phyloP scores from a whole-genome alignment of 2,329 filamentous ascomycete species.

The Colletotrichum lini region DNA sequence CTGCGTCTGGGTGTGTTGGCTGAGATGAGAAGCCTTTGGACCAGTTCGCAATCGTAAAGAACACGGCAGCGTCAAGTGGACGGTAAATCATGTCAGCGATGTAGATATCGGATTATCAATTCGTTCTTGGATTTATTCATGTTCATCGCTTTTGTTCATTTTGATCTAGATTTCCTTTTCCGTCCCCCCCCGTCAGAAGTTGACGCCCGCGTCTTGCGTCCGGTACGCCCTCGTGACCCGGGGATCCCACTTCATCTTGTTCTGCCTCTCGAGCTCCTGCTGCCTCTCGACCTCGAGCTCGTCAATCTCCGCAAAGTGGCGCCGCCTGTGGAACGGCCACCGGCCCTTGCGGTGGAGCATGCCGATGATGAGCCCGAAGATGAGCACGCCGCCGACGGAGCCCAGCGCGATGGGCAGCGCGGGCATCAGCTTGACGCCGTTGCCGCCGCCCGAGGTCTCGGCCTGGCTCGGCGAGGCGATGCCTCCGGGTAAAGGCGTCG shows the following conservation, averaged over 20 bases:
- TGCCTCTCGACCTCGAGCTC: constrained; percentile 38
- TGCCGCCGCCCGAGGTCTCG: constrained; percentile 2
- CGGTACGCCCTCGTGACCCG: constrained; percentile 25
- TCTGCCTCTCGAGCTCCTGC: constrained; percentile 36
- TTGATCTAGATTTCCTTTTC: background rate
- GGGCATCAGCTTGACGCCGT: constrained; percentile 39
- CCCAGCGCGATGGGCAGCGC: constrained; percentile 42
- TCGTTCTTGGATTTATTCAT: no score
- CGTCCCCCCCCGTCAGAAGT: constrained; percentile 11
- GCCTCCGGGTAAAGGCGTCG: constrained; percentile 12
- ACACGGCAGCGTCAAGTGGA: no score
- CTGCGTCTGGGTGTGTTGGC: no score
- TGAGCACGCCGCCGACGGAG: constrained; percentile 39
- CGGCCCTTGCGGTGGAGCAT: constrained; percentile 37
- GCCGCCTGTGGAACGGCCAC: constrained; percentile 35
- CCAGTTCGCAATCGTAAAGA: no score
- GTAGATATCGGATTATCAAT: no score
- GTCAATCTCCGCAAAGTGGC: constrained; percentile 33
- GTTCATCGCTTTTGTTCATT: background rate
- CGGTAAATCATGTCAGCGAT: no score
- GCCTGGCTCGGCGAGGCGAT: constrained; percentile 35
- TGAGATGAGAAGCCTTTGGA: no score
- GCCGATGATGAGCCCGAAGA: constrained; percentile 37
- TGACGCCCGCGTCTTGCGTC: constrained; percentile 22
- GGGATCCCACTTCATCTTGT: constrained; percentile 43